Evolutionary conservation across 768 basidiomycete species (phyloP), one percentile per base, ranked within the genome.

Genomic region (Leccinum fibrillosum): DNA sequence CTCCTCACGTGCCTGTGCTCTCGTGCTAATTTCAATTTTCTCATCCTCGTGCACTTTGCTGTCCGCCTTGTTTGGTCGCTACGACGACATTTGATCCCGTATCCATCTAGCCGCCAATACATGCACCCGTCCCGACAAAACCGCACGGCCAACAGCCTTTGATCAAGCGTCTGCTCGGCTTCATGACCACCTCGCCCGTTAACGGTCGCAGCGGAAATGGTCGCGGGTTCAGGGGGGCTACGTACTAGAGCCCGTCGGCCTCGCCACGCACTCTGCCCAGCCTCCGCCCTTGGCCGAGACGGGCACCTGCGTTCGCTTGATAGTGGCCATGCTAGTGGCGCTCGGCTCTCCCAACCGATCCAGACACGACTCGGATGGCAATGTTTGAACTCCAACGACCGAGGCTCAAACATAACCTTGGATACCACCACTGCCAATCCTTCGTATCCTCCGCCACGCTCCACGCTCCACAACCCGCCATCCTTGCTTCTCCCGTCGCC

Each of bases 161-260:
- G 13, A 55, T 74, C 37, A 74, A 64, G 51, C 71, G 72, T 15
- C 54, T 72, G 6, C 58, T 74, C 37, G 67, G 71, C 9, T 74
- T 70, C 52, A 60, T 62, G 28, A 50, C 61, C 30, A 61, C 56
- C 35, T 71, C 72, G 5, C 69, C 72, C 49, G 63, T 63, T 4
- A 44, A 52, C 17, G 64, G 66, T 39, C 64, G 63, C 28, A 67
- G 66, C 44, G 63, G 67, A 17, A 61, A 69, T 21, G 60, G 61
- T 47, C 69, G 69, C 35, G 65, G 61, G 4, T 62, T 49, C 54
- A 66, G 72, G 45, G 67, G 71, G 0, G 56, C 68, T 2, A 60
- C 66, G 0, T 71, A 73, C 49, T 72, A 71, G 51, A 39, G 5
- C 45, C 32, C 6, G 17, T 39, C 37, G 37, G 17, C 17, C 17